Evolutionary conservation across 1,284 basidiomycete genomes (phyloP), one percentile per base, ranked within the genome.

Genomic region (Pseudozyma tsukubaensis): DNA sequence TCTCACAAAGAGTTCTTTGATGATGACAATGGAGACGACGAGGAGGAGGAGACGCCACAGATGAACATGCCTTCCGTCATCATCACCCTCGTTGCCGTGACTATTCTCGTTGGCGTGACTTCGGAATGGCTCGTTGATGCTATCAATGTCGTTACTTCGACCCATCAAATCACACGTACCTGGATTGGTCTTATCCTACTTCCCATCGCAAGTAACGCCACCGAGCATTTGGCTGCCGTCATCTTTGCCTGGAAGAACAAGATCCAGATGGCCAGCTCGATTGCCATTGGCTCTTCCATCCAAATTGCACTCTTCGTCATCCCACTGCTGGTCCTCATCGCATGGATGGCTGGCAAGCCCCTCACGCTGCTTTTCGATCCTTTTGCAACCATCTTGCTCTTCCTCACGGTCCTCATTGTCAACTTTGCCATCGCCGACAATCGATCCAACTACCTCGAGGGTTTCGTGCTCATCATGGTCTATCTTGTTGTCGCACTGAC

Each of bases 231-330:
- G 44, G 75, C 78, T 2, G 79, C 79, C 29, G 78, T 81, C 36
- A 74, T 72, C 21, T 76, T 75, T 45, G 72, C 79, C 10, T 71
- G 68, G 66, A 78, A 79, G 68, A 77, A 80, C 72, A 79, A 79
- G 54, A 76, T 81, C 50, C 76, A 81, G 47, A 66, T 81, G 48
- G 71, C 76, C 1, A 72, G 68, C 50, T 71, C 68, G 24, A 77
- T 81, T 16, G 79, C 79, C 3, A 79, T 81, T 24, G 79, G 79
- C 50, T 72, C 69, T 1, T 78, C 76, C 1, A 81, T 81, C 56
- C 79, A 81, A 60, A 81, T 81, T 35, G 71, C 78, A 1, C 66
- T 80, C 24, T 81, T 81, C 45, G 79, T 81, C 14, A 70, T 81
- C 29, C 79, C 79, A 5, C 50, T 81, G 43, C 60, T 81, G 10